Percentiles rank a stretch among this genome's conserved stretches.
Conservation (phyloP, 495 filamentous ascomycete genomes). For the Choiromyces venosus region DNA sequence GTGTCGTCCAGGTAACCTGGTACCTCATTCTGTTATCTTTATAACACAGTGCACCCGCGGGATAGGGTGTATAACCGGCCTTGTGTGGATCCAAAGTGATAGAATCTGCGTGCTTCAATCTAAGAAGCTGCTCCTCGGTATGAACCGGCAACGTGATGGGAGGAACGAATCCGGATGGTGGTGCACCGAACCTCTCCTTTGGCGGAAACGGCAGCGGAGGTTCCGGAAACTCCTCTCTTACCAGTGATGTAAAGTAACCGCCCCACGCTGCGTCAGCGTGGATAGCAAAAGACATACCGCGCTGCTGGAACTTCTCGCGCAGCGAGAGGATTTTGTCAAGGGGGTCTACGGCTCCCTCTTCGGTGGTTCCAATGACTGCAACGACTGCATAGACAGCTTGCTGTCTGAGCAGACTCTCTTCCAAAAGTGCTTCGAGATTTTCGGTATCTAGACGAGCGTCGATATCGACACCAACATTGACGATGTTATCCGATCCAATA, state of each 20-base stretch:
- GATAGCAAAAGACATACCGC: conserved; percentile 37
- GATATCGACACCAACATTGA: conserved; percentile 45
- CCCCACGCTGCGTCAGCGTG: conserved; percentile 46
- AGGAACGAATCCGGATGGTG: conserved; percentile 42
- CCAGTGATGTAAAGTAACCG: conserved; percentile 50
- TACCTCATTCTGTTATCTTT: conserved; percentile 48
- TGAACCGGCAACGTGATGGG: conserved; percentile 39
- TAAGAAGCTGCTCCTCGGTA: conserved; percentile 45
- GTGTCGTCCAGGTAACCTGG: conserved; percentile 50
- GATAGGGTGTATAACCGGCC: conserved; percentile 49
- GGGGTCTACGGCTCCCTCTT: conserved; percentile 36
- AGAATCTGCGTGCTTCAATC: conserved; percentile 44
- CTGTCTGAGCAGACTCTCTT: conserved; percentile 38
- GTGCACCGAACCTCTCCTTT: conserved; percentile 30
- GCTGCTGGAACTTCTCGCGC: conserved; percentile 43
- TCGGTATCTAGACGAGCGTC: conserved; percentile 44
- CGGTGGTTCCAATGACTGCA: conserved; percentile 25
- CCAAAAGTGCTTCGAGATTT: conserved; percentile 41
- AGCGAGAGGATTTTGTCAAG: conserved; percentile 44
- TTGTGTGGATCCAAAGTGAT: conserved; percentile 52
- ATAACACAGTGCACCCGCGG: conserved; percentile 48
- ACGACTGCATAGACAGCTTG: conserved; percentile 44
- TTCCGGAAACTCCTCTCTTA: too few species aligned
- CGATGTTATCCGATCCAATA: conserved; percentile 46
- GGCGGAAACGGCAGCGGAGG: conserved; percentile 24